Conservation (phyloP, 495 filamentous ascomycete genomes). For the Cercophora samala region DNA sequence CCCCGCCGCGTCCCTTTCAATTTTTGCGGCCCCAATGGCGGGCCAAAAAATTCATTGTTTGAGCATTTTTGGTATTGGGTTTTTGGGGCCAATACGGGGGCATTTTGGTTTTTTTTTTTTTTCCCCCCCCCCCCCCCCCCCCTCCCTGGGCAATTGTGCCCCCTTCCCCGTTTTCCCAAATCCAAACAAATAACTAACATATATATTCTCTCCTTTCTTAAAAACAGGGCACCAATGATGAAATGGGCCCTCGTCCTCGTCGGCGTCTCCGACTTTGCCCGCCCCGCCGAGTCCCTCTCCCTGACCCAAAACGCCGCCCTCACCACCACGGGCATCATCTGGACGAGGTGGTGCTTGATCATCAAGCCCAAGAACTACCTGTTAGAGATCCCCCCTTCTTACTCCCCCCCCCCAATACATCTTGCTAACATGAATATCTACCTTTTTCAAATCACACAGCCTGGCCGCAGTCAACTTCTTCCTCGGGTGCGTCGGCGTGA, state of each 20-base stretch:
- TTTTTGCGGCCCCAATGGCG: too few relatives aligned
- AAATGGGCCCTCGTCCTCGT: slow-evolving; percentile 95
- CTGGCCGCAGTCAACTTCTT: slow-evolving; percentile 98
- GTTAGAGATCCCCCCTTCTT: slow-evolving; percentile 58
- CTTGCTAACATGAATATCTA: background rate
- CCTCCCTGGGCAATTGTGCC: too few relatives aligned
- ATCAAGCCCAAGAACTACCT: slow-evolving; percentile 90
- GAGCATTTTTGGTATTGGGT: too few relatives aligned
- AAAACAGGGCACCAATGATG: slow-evolving; percentile 89
- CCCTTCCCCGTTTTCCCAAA: background rate
- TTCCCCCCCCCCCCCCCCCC: too few relatives aligned
- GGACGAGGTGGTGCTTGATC: slow-evolving; percentile 97
- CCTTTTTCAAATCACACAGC: slow-evolving; percentile 38
- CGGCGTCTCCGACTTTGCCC: slow-evolving; percentile 85
- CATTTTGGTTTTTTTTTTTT: too few relatives aligned
- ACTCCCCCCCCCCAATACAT: slow-evolving; percentile 7
- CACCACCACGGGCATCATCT: slow-evolving; percentile 86
- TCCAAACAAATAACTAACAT: background rate
- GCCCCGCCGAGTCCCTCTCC: slow-evolving; percentile 89
- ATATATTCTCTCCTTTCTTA: background rate
- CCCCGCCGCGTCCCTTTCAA: too few relatives aligned
- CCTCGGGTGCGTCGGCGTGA: slow-evolving; percentile 78
- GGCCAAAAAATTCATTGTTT: too few relatives aligned
- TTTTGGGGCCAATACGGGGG: too few relatives aligned
- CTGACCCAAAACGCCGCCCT: slow-evolving; percentile 87